Base-by-base conservation (phyloP, 2,329 filamentous ascomycete species). In the Didymellaceae sp. region DNA sequence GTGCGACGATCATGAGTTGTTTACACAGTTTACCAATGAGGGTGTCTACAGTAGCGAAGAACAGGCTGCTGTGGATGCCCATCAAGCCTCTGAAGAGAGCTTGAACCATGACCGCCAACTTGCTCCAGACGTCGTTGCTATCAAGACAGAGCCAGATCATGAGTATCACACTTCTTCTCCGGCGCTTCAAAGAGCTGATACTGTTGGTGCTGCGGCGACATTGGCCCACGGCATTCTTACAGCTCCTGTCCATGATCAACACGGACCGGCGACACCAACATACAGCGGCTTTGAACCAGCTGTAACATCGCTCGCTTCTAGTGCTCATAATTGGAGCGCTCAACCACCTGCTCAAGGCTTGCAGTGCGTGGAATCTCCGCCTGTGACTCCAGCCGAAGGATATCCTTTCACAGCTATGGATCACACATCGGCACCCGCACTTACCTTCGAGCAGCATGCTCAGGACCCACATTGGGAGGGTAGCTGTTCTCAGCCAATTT, bases 1-100 rank as follows among this genome's bases (percentile, higher is more conserved):
- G 3, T 5, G 11, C 8, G 17, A 38, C 2, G 31, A 46, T 9
- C 11, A 32, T 4, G 32, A 37, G 6, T 5, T 46, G 2, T 52
- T 52, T 11, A 32, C 25, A 10, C 25, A 42, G n/a, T 52, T 45
- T n/a, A 42, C 38, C 5, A 42, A 52, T 10, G 30, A 43, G 21
- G 37, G 30, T 0, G 8, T 21, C 10, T 17, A 52, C 20, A 16
- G 42, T 5, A 9, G 20, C 17, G 35, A 38, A 14, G 22, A 5
- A 6, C 26, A 5, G 8, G 1, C 6, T 1, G 18, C 5, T 17
- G 21, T 5, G 10, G 16, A 10, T 2, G 13, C 11, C 18, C 16
- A 24, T 6, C n/a, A 28, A 24, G 10, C 6, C 20, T 1, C 16
- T 3, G 2, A 18, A n/a, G n/a, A n/a, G n/a, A n/a, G n/a, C n/a